Conservation (phyloP, 176 grass and related monocot genomes). For the Eragrostis nindensis region DNA sequence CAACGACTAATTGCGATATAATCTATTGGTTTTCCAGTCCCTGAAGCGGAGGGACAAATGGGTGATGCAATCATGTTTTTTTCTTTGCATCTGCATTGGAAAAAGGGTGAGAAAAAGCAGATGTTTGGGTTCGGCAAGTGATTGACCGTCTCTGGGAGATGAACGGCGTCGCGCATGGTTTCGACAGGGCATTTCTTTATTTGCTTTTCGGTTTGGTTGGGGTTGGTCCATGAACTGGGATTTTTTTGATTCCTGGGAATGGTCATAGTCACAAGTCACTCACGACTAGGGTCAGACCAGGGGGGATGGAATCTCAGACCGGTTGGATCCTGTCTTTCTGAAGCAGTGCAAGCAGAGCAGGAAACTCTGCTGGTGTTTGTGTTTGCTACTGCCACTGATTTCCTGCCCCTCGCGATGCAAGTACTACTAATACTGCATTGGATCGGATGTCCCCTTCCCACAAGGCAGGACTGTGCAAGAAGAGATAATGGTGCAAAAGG, state of each 20-base stretch:
- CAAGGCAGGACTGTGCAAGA: background rate
- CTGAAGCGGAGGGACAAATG: background rate
- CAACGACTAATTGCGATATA: background rate
- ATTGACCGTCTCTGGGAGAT: conserved; percentile 17
- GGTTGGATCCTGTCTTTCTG: conserved; percentile 29
- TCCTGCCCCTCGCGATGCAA: too few species aligned
- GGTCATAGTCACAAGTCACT: conserved; percentile 28
- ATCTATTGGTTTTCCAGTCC: background rate
- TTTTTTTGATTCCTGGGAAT: background rate
- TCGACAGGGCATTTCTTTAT: background rate
- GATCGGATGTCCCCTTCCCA: background rate
- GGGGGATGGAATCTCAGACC: conserved; percentile 34
- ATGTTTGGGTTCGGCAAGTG: conserved; percentile 25
- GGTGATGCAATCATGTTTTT: background rate
- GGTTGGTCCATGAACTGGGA: conserved; percentile 16
- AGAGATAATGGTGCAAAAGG: background rate
- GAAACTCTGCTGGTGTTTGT: background rate
- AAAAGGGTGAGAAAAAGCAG: background rate
- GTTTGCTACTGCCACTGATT: background rate
- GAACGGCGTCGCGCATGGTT: background rate
- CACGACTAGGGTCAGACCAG: conserved; percentile 18
- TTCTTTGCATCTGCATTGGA: background rate
- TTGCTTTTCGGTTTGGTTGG: background rate
- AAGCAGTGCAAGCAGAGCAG: conserved; percentile 3
- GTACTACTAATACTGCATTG: background rate